Evolutionary conservation across 495 filamentous ascomycete genomes (phyloP), one percentile per base, ranked within the genome.

Genomic region (Alectoria sarmentosa): DNA sequence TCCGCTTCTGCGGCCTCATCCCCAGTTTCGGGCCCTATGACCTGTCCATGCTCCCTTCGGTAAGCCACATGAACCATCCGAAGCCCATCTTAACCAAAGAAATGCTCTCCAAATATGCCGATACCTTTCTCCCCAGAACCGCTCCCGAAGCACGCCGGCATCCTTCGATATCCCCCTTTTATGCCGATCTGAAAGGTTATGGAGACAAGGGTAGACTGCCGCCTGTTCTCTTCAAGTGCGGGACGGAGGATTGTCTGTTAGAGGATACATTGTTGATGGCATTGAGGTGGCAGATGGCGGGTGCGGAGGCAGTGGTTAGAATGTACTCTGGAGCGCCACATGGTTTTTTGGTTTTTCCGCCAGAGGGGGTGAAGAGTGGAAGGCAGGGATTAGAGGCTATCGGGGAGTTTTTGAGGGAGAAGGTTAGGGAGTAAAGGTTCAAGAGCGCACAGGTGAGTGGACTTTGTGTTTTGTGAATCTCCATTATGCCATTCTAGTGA

Each of bases 241-340:
- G 82, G 0, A 85, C 80, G 14, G 76, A 79, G 63, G 84, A 86
- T 69, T 74, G 71, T 19, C 62, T 85, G 71, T 69, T 84, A 10
- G 83, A 85, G 71, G 83, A 85, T 69, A 81, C 76, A 23, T 66
- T 85, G 30, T 64, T 82, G 39, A 85, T 86, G 82, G 71, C 70
- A 10, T 69, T 73, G 26, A 81, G 80, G 72, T 85, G 81, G 80
- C 54, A 66, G 70, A 77, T 80, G 69, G 73, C 74, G 36, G 82
- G 83, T 23, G n/a, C 78, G 74, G 77, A 83, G 70, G 72, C 75
- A 1, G 66, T 81, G 8, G 64, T 82, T 14, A 84, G 77, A 70
- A 69, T 83, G 10, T 82, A 79, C 70, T 76, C 78, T 37, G 83
- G 83, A 11, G 79, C 76, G n/a, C 72, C 77, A 21, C 82, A 84